phyloP scores from a whole-genome alignment of 2,329 filamentous ascomycete genomes.

The Microdochium bolleyi region DNA sequence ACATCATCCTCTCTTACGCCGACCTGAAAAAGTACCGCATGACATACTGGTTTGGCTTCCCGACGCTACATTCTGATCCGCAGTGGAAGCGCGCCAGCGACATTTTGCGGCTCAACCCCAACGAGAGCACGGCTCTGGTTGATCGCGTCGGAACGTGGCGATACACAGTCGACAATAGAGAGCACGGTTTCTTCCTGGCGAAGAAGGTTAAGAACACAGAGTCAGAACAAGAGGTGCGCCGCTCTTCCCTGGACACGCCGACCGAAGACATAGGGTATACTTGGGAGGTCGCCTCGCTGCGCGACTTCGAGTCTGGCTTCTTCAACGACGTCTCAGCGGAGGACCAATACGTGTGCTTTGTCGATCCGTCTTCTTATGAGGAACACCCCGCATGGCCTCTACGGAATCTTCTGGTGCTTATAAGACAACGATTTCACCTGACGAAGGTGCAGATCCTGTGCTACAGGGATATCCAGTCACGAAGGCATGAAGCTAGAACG shows the following conservation, averaged over 20 bases:
- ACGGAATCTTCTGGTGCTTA: constrained; percentile 77
- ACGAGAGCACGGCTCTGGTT: constrained; percentile 72
- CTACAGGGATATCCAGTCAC: constrained; percentile 76
- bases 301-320: constrained; percentile 78
- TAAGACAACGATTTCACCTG: constrained; percentile 74
- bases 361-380: constrained; percentile 85
- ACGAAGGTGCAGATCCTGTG: constrained; percentile 76
- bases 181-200: constrained; percentile 93
- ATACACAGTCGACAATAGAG: constrained; percentile 70
- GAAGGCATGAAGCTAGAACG: constrained; percentile 73
- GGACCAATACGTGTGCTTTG: constrained; percentile 79
- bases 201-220: constrained; percentile 54
- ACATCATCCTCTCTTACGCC: constrained; percentile 83
- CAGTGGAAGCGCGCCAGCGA: constrained; percentile 61
- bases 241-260: neutral
- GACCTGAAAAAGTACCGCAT: constrained; percentile 97
- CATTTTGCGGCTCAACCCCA: constrained; percentile 46
- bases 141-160: constrained; percentile 84
- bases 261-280: constrained; percentile 53
- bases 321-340: constrained; percentile 65
- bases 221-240: constrained; percentile 20
- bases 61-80: constrained; percentile 82
- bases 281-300: constrained; percentile 73
- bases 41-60: constrained; percentile 97
- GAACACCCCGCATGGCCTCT: constrained; percentile 89